A percentile compares a stretch with the other conserved stretches of the same genome.
These are phyloP conservation scores for Pseudogymnoascus sp. DNA, from an alignment of 2,329 filamentous ascomycete genomes.

Conservation along the genomic window DNA sequence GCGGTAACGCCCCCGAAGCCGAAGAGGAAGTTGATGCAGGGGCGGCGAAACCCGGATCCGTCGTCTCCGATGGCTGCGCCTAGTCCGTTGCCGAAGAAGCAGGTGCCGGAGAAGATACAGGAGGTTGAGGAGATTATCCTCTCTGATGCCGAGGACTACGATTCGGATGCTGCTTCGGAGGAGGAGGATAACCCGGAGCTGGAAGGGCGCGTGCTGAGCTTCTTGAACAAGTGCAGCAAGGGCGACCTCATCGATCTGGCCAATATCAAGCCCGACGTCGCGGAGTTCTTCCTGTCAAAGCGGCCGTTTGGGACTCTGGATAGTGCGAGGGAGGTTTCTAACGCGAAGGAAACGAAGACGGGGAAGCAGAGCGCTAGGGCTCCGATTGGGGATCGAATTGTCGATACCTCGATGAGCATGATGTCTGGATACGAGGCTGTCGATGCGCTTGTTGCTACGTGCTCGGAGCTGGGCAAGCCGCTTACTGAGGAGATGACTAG, in stretches of 20 bases:
- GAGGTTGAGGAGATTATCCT: slow-evolving; percentile 9
- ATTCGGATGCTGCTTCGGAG: slow-evolving; percentile 22
- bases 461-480: slow-evolving; percentile 63
- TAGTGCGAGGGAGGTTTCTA: slow-evolving; percentile 56
- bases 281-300: slow-evolving; percentile 60
- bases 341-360: slow-evolving; percentile 37
- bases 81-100: slow-evolving; percentile 18
- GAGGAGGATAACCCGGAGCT: slow-evolving; percentile 35
- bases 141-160: slow-evolving; percentile 23
- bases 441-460: slow-evolving; percentile 69
- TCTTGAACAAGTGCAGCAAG: slow-evolving; percentile 71
- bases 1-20: slow-evolving; percentile 22
- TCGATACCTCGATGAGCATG: slow-evolving; percentile 63
- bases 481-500: slow-evolving; percentile 54
- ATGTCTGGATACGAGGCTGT: slow-evolving; percentile 73
- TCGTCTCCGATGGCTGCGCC: slow-evolving; percentile 18
- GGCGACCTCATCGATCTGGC: slow-evolving; percentile 77
- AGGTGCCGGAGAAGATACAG: slow-evolving; percentile 11
- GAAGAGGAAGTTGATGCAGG: slow-evolving; percentile 26
- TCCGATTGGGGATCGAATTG: slow-evolving; percentile 56
- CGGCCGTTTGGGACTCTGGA: slow-evolving; percentile 65
- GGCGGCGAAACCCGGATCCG: slow-evolving; percentile 21
- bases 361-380: slow-evolving; percentile 39
- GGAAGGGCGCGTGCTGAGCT: slow-evolving; percentile 57
- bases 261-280: slow-evolving; percentile 59